Percentiles rank a stretch among this genome's conserved stretches.
Evolutionary conservation across 169 alveolate species (phyloP).

Genomic region (Plasmodium falciparum): DNA sequence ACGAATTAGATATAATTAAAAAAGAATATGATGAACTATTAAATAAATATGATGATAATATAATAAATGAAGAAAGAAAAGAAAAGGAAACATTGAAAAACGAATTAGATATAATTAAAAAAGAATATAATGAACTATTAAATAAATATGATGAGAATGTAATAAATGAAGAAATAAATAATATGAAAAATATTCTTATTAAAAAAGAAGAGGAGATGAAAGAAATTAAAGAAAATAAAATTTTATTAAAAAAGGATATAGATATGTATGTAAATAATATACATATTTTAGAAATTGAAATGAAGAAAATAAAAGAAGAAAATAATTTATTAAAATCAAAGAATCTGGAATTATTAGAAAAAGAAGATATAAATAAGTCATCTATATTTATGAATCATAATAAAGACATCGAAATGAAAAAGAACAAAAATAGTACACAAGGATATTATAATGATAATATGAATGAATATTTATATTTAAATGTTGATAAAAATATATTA

Average conservation of each 20-base stretch:
- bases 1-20: background rate
- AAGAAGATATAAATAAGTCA: too few species aligned
- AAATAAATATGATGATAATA: background rate
- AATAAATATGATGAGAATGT: conserved; percentile 5
- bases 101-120: background rate
- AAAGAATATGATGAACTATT: conserved; percentile 12
- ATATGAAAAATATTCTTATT: conserved; percentile 4
- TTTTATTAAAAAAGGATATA: background rate
- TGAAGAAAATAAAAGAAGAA: conserved; percentile 6
- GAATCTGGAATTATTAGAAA: too few species aligned
- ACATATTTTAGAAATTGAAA: background rate
- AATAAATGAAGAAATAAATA: background rate
- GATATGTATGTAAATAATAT: background rate
- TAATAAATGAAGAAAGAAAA: background rate
- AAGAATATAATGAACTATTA: conserved; percentile 7
- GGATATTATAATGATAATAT: too few species aligned
- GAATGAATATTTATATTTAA: too few species aligned
- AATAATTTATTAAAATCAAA: background rate
- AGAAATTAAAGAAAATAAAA: conserved; percentile 10
- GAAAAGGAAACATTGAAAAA: background rate
- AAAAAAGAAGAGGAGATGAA: background rate
- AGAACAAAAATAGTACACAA: too few species aligned
- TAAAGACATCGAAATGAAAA: too few species aligned
- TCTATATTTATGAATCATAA: too few species aligned
- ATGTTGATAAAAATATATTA: too few species aligned